A percentile compares a stretch with the other conserved stretches of the same genome.
Conservation (phyloP, 768 basidiomycete species). For the Mycena venus region DNA sequence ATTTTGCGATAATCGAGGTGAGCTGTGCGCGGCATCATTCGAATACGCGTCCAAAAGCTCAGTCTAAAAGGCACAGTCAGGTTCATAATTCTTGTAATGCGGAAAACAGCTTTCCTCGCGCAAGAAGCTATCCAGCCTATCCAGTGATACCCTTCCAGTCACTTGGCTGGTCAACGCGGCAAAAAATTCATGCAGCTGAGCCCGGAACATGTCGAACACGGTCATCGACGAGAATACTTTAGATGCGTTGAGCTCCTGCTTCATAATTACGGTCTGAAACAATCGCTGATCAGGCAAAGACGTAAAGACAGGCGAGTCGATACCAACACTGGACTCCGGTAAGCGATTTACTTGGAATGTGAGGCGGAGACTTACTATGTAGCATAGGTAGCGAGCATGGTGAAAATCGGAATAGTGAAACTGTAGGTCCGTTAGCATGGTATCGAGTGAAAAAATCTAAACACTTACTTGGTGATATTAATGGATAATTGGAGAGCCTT, state of each 20-base stretch:
- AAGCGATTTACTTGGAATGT: not conserved
- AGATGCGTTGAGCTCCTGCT: conserved; percentile 54
- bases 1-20: conserved; percentile 7
- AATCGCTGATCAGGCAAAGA: not conserved
- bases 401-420: conserved; percentile 69
- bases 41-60: conserved; percentile 61
- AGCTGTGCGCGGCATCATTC: not conserved
- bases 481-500: conserved; percentile 65
- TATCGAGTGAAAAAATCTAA: not conserved
- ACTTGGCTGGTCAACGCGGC: conserved; percentile 39
- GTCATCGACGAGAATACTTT: conserved; percentile 61
- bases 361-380: conserved; percentile 61
- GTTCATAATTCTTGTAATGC: not conserved
- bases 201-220: conserved; percentile 73
- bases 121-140: conserved; percentile 61
- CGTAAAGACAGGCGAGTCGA: not conserved
- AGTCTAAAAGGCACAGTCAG: conserved; percentile 45
- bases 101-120: conserved; percentile 43
- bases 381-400: conserved; percentile 75
- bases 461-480: conserved; percentile 55
- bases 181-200: conserved; percentile 58
- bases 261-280: conserved; percentile 54
- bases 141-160: conserved; percentile 73
- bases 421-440: conserved; percentile 45
- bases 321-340: conserved; percentile 28